Evolutionary conservation across 148 eudicot genomes (phyloP).

Genomic region (Polygonum maritimum): DNA sequence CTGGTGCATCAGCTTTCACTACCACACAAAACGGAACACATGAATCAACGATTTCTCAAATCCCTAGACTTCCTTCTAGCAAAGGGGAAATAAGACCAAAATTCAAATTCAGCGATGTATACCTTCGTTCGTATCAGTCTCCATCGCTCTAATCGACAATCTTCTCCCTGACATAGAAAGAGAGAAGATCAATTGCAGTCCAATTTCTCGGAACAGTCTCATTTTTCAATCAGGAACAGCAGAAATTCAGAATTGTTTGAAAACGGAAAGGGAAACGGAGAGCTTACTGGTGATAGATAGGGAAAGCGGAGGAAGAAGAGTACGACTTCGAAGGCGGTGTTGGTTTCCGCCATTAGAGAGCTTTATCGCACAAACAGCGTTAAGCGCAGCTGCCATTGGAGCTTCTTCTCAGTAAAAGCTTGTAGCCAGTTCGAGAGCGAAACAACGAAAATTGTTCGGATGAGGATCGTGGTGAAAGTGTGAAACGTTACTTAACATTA

Average conservation of each 20-base stretch:
- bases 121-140: constrained; percentile 74
- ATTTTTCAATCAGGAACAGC: neutral
- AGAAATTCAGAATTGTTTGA: neutral
- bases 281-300: constrained; percentile 38
- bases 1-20: constrained; percentile 68
- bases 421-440: neutral
- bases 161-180: constrained; percentile 41
- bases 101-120: neutral
- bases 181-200: neutral
- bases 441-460: neutral
- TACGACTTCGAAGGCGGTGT: constrained; percentile 27
- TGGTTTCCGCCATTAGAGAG: constrained; percentile 23
- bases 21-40: constrained; percentile 21
- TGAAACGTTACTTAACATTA: neutral
- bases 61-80: neutral
- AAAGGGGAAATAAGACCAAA: neutral
- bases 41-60: neutral
- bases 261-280: neutral
- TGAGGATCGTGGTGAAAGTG: neutral
- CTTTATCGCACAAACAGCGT: constrained; percentile 33
- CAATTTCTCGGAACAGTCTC: neutral
- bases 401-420: neutral
- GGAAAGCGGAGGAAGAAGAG: constrained; percentile 15
- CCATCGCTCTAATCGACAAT: constrained; percentile 61
- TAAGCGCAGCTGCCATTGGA: constrained; percentile 45